Base-by-base conservation (phyloP, 2,329 filamentous ascomycete species). In the Clonostachys chloroleuca region DNA sequence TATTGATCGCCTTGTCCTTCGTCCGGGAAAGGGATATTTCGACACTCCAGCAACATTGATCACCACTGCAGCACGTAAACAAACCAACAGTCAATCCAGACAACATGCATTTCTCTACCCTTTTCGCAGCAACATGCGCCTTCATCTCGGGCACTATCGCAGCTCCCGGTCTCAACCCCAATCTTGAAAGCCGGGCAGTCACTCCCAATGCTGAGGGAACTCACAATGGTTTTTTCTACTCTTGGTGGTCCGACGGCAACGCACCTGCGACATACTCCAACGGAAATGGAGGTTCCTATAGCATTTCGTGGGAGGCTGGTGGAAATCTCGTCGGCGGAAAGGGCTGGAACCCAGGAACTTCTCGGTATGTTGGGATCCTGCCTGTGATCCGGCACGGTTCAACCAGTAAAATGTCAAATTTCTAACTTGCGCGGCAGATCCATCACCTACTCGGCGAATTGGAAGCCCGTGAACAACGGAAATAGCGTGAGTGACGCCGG, bases 271-370 rank as follows among this genome's bases (percentile, higher is more conserved):
- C 56, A 20, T 74, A 73, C 54, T 68, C 54, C 47, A 74, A 74
- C 52, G 61, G 61, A 3, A 52, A 54, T 6, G 61, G 55, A 6
- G 70, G 70, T 7, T 54, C 60, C 18, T 76, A 76, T 61, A 63
- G 55, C 34, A 64, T 73, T 1, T 55, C 53, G 35, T 77, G 73
- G 73, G 57, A 55, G 45, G 63, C 65, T 47, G 61, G 59, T 24
- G 75, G 74, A 30, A 77, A 80, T 65, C 75, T 80, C 39, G 76
- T 79, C 34, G 75, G 67, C 48, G 79, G 78, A 37, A 81, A 81
- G 61, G 78, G 79, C 40, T 82, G 78, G 78, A 71, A 71, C 49
- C 70, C 77, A 17, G 78, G 77, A 45, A 66, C 61, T 49, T 60
- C 66, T 34, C 67, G 72, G 75, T 79, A 68, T 49, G 63, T 42